Conservation (phyloP, 2,329 filamentous ascomycete species). For the Rhinocladiella similis region DNA sequence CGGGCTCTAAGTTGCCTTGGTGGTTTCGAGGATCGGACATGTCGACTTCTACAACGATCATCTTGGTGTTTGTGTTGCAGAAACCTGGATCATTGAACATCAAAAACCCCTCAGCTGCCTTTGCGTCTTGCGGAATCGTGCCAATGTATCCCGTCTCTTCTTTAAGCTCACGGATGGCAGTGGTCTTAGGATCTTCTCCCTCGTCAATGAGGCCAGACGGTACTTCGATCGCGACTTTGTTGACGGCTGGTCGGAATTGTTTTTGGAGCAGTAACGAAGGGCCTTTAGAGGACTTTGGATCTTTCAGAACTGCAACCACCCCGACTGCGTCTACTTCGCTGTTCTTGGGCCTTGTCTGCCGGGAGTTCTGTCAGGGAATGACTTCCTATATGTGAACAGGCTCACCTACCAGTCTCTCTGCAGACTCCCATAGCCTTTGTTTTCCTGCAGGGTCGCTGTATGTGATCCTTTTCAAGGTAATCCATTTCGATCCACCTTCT, state of each 20-base stretch:
- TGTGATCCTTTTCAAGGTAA: conserved; percentile 42
- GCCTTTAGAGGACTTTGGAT: conserved; percentile 38
- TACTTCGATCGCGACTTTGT: conserved; percentile 60
- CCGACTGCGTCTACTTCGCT: conserved; percentile 62
- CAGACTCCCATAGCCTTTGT: conserved; percentile 46
- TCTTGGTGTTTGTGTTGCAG: conserved; percentile 51
- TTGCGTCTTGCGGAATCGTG: conserved; percentile 25
- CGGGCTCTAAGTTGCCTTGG: conserved; percentile 57
- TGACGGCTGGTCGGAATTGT: conserved; percentile 60
- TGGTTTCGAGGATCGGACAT: conserved; percentile 68
- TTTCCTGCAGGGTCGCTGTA: conserved; percentile 46
- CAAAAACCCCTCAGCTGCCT: conserved; percentile 27
- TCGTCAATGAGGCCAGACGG: conserved; percentile 62
- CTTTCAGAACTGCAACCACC: conserved; percentile 55
- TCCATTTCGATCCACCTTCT: conserved; percentile 50
- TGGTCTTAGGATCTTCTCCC: conserved; percentile 56
- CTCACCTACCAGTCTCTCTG: conserved; percentile 42
- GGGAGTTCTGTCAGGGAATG: not conserved
- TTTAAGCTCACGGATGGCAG: conserved; percentile 58
- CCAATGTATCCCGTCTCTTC: conserved; percentile 66
- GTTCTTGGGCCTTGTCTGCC: conserved; percentile 32
- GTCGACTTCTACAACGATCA: conserved; percentile 72
- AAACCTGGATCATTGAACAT: conserved; percentile 46
- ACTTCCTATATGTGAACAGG: not conserved
- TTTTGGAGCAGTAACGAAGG: conserved; percentile 48